Base-by-base conservation (phyloP, 2,329 filamentous ascomycete genomes). In the Aspergillus carbonarius region DNA sequence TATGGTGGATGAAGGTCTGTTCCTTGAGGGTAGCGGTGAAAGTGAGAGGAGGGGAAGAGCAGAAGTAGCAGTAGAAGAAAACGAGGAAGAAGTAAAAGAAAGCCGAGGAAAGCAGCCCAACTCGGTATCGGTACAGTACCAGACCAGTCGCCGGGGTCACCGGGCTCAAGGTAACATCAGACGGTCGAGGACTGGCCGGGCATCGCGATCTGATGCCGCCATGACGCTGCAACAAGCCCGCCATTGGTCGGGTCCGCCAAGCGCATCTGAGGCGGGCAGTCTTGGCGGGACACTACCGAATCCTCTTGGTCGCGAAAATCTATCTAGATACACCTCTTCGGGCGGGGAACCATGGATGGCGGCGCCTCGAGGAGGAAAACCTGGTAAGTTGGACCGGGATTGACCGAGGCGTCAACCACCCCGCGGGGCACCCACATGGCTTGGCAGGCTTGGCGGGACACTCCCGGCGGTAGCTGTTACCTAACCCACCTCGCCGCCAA, bases 81-180 rank as follows among this genome's bases (percentile, higher is more conserved):
- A 27, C 57, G 30, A 32, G 50, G 44, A 32, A 46, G 48, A 59
- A 57, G 46, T 54, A 35, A 35, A 42, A 53, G 50, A 55, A 25
- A 34, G n/a, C n/a, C n/a, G n/a, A n/a, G 48, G 9, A 42, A 55
- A 25, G 20, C 37, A 18, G 34, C 23, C 39, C 18, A 5, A 42
- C 17, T 42, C 18, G 39, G 39, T 23, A 39, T 42, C 10, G 4
- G 39, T 42, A 42, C 20, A 42, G 10, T 42, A 23, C 18, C 13
- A 32, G 12, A 20, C 39, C 5, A 42, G 39, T 8, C 10, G 4
- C 20, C 18, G 18, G 20, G 39, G 39, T 42, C 39, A 23, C 39
- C 18, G 6, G 39, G 18, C 5, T 42, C 39, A 23, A 17, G 39
- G 39, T 42, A 42, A 17, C 39, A 42, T 42, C 18, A 17, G n/a